Percentiles rank a stretch among this genome's conserved stretches.
Evolutionary conservation across 2,329 filamentous ascomycete genomes (phyloP).

Genomic region (Boeremia lycopersici): DNA sequence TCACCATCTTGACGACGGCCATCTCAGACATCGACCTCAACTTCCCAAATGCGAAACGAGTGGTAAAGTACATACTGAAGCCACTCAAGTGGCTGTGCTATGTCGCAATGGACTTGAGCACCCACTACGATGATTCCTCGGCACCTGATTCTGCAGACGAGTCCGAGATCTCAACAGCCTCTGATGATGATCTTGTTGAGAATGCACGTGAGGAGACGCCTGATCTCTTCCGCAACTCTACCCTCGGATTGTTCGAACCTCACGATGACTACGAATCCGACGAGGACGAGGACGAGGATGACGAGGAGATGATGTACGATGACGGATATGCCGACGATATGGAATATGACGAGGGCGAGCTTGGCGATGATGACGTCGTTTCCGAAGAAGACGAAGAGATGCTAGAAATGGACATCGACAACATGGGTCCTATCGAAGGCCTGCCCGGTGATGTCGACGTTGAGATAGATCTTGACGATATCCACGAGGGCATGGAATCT

Average conservation of each 20-base stretch:
- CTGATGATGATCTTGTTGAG: slow-evolving; percentile 82
- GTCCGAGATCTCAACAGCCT: slow-evolving; percentile 90
- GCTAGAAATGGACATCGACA: slow-evolving; percentile 78
- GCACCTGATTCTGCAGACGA: slow-evolving; percentile 71
- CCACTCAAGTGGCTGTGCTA: slow-evolving; percentile 86
- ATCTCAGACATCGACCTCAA: slow-evolving; percentile 96
- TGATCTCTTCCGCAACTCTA: slow-evolving; percentile 94
- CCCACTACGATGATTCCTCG: slow-evolving; percentile 74
- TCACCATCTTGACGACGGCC: slow-evolving; percentile 84
- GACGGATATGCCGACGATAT: slow-evolving; percentile 90
- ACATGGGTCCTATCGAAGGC: slow-evolving; percentile 75
- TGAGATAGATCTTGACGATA: slow-evolving; percentile 82
- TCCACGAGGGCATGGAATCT: slow-evolving; percentile 63
- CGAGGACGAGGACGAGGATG: slow-evolving; percentile 64
- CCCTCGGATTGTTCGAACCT: slow-evolving; percentile 91
- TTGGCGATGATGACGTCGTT: slow-evolving; percentile 72
- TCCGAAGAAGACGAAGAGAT: slow-evolving; percentile 88
- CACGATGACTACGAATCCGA: slow-evolving; percentile 81
- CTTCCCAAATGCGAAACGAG: slow-evolving; percentile 89
- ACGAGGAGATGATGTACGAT: slow-evolving; percentile 78
- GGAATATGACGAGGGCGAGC: slow-evolving; percentile 78
- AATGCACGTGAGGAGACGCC: slow-evolving; percentile 82
- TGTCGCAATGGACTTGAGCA: slow-evolving; percentile 84
- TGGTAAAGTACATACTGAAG: slow-evolving; percentile 93
- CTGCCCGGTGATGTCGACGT: slow-evolving; percentile 72